Evolutionary conservation across 169 alveolate genomes (phyloP), one percentile per base, ranked within the genome.

Genomic region (Cryptosporidium ryanae): DNA sequence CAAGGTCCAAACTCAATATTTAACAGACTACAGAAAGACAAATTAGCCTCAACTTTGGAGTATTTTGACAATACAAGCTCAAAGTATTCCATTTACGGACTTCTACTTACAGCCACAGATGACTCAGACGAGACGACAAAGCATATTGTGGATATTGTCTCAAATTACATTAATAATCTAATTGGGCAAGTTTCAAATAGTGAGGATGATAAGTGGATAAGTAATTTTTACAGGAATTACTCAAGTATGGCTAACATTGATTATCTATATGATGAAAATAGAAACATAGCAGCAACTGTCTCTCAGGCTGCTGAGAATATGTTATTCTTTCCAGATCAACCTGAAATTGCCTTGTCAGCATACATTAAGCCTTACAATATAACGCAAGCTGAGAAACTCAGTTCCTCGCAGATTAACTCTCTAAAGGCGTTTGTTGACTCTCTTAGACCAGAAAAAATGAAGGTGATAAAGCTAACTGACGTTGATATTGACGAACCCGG

Each of bases 301-400:
- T 76, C 87, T 29, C 87, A 76, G 38, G 68, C 87, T 21, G 87
- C 87, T 17, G 87, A 76, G 29, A 76, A 55, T 31, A 34, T 76
- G 15, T 61, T 76, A 44, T 18, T 76, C 29, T 76, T 76, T 25
- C 87, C 87, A 27, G 64, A 76, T 23, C 76, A 76, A 34, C 87
- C 87, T 17, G 87, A 76, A 17, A 76, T 76, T 52, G 87, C 87
- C 31, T 52, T 76, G 6, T 76, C 87, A 12, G 87, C 87, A 2
- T 76, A 43, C 59, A 46, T 31, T 25, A 76, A 55, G 15, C 87
- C 87, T 1, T 18, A 55, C 27, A 55, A 52, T 17, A 29, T 48
- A 17, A 55, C 10, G 21, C 32, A 61, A 15, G 63, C 17, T 18
- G 29, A 34, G 7, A 38, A 32, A 13, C 34, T 76, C 25, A 59